A percentile compares a stretch with the other conserved stretches of the same genome.
These are phyloP conservation scores for Saccharomycopsis fibuligera DNA, from an alignment of 805 yeast genomes.

Conservation along the genomic window DNA sequence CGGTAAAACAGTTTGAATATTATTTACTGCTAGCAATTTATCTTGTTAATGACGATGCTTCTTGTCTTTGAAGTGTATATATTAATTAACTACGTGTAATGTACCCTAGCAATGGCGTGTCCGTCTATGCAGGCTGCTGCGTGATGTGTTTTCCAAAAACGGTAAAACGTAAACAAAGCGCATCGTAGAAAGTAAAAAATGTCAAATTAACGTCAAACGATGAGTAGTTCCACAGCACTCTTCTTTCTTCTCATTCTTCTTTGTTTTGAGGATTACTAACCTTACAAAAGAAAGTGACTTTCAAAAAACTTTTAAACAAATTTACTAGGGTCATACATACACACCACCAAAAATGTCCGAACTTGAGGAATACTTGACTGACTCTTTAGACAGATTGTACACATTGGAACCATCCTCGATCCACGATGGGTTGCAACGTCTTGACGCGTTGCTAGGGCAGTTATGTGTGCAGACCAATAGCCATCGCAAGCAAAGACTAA, in stretches of 20 bases:
- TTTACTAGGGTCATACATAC: too few relatives aligned
- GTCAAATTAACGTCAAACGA: neutral
- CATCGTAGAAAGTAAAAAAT: neutral
- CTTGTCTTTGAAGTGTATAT: too few relatives aligned
- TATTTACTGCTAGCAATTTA: too few relatives aligned
- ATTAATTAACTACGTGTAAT: too few relatives aligned
- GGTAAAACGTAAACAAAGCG: slow-evolving; percentile 2
- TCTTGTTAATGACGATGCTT: too few relatives aligned
- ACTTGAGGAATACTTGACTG: slow-evolving; percentile 22
- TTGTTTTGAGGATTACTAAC: neutral
- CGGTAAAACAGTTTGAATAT: too few relatives aligned
- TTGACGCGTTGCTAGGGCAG: slow-evolving; percentile 24
- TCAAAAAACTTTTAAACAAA: neutral
- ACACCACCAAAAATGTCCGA: slow-evolving; percentile 17
- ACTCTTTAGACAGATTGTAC: slow-evolving; percentile 21
- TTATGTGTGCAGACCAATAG: slow-evolving; percentile 21
- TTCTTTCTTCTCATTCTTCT: neutral
- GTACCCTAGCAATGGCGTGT: too few relatives aligned
- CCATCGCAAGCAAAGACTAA: slow-evolving; percentile 2
- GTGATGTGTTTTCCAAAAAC: neutral
- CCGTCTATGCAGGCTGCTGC: too few relatives aligned
- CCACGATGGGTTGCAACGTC: slow-evolving; percentile 23
- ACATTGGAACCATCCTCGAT: slow-evolving; percentile 21
- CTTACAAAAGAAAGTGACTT: neutral
- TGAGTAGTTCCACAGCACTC: neutral